A percentile compares a stretch with the other conserved stretches of the same genome.
Evolutionary conservation across 768 basidiomycete genomes (phyloP).

Genomic region (Boletellus ananas): DNA sequence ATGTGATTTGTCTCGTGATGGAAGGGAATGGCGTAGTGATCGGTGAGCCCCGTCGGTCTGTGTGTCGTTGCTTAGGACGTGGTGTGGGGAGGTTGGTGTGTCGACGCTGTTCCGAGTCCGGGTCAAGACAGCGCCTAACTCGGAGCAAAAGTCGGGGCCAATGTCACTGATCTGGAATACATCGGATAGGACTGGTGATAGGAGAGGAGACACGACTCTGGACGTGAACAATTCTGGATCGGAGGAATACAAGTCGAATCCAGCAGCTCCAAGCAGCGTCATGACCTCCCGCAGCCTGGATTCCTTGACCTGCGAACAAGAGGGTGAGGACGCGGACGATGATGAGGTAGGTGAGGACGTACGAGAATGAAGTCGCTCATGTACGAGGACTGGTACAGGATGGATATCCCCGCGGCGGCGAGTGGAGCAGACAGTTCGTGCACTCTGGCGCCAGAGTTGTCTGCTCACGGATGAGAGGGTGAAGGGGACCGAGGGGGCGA

Average conservation of each 20-base stretch:
- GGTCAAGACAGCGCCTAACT: conserved; percentile 46
- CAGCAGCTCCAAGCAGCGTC: conserved; percentile 52
- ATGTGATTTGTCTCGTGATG: conserved; percentile 40
- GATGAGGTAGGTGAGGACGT: conserved; percentile 24
- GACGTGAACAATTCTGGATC: conserved; percentile 37
- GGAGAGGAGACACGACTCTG: conserved; percentile 28
- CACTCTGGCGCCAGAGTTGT: conserved; percentile 67
- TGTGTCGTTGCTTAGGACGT: conserved; percentile 1
- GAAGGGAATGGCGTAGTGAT: conserved; percentile 9
- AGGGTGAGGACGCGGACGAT: neutral
- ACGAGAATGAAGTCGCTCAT: conserved; percentile 82
- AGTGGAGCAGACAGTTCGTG: conserved; percentile 74
- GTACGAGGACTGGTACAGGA: conserved; percentile 80
- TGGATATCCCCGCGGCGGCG: conserved; percentile 74
- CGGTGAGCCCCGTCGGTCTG: conserved; percentile 2
- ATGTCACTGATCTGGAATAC: conserved; percentile 28
- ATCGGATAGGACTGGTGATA: conserved; percentile 31
- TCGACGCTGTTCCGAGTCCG: conserved; percentile 42
- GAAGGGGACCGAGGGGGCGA: neutral
- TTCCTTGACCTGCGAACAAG: conserved; percentile 55
- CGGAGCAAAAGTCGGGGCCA: conserved; percentile 28
- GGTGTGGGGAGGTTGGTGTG: conserved; percentile 12
- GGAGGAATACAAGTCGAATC: conserved; percentile 61
- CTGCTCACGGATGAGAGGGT: conserved; percentile 30
- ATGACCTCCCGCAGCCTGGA: conserved; percentile 60